Base-by-base conservation (phyloP, 1,284 basidiomycete species). In the Sanguinoderma infundibulare region DNA sequence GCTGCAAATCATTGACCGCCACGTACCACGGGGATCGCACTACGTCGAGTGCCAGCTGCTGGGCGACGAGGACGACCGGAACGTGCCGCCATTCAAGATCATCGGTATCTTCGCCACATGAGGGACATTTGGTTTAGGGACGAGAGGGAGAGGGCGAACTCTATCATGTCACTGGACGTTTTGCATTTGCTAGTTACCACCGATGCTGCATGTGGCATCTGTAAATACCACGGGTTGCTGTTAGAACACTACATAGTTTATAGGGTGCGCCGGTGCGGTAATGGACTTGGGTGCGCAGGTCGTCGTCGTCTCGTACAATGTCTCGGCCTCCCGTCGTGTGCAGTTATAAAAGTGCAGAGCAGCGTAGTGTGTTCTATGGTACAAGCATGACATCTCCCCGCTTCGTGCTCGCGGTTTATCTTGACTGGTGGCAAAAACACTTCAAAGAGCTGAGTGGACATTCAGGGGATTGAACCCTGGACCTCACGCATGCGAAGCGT, bases 1-100 rank as follows among this genome's bases (percentile, higher is more conserved):
- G 57, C 75, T 95, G 63, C 81, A 82, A 63, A 80, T 93, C 50
- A 96, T 97, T 67, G 95, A 96, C 75, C 86, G 85, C 59, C 83
- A 77, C 61, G 95, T 97, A 26, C 71, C 84, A 17, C 78, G 85
- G 30, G 95, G 95, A 5, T 87, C 89, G 52, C 95, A 97, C 74
- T 96, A 83, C 71, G 90, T 96, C 59, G 94, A 96, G 73, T 96
- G 94, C 72, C 75, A 87, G 71, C 75, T 96, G 53, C 69, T 89
- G 64, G 95, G 95, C 15, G 90, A 92, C 64, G 93, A 94, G 73
- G 94, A 93, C 3, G 78, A 85, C 64, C 62, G 73, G 69, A 77
- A 77, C 46, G 87, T 92, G 12, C 82, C 90, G 24, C 79, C 85
- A 44, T 96, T 96, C 83, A 94, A 91, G 79, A 87, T 96, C 68